phyloP scores from a whole-genome alignment of 331 rosid genomes.

The Rosa hybrid region DNA sequence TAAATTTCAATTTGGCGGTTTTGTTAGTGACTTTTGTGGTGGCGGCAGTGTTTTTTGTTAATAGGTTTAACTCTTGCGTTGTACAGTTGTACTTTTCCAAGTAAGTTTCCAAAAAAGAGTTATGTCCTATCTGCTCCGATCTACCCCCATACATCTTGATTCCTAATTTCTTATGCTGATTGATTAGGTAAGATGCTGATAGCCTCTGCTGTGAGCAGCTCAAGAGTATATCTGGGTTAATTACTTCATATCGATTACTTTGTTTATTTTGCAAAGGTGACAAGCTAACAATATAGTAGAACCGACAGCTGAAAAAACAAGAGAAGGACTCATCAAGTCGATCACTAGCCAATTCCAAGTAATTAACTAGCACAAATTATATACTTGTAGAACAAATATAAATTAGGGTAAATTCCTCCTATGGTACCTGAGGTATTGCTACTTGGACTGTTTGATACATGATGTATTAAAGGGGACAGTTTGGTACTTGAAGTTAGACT shows the following conservation, averaged over 20 bases:
- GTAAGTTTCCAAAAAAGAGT: background rate
- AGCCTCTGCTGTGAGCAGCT: background rate
- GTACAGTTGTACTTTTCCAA: background rate
- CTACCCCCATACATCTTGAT: background rate
- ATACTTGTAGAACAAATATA: too few species aligned
- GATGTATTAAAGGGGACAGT: too few species aligned
- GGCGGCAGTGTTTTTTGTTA: too few species aligned
- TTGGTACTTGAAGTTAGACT: too few species aligned
- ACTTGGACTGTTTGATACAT: too few species aligned
- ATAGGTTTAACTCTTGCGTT: background rate
- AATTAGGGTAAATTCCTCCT: too few species aligned
- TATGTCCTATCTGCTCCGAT: background rate
- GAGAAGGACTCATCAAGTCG: background rate
- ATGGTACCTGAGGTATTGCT: too few species aligned
- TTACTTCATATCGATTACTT: background rate
- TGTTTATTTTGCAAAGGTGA: background rate
- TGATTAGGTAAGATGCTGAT: background rate
- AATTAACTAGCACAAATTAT: background rate
- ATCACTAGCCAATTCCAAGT: background rate
- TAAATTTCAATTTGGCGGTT: too few species aligned
- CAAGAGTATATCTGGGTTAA: background rate
- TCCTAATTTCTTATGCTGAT: background rate
- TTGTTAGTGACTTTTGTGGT: too few species aligned
- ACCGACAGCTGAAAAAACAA: slow-evolving; percentile 2
- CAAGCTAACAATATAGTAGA: background rate